These are phyloP conservation scores for Eucalyptus curtisii DNA, from an alignment of 345 rosid species.

Conservation along the genomic window DNA sequence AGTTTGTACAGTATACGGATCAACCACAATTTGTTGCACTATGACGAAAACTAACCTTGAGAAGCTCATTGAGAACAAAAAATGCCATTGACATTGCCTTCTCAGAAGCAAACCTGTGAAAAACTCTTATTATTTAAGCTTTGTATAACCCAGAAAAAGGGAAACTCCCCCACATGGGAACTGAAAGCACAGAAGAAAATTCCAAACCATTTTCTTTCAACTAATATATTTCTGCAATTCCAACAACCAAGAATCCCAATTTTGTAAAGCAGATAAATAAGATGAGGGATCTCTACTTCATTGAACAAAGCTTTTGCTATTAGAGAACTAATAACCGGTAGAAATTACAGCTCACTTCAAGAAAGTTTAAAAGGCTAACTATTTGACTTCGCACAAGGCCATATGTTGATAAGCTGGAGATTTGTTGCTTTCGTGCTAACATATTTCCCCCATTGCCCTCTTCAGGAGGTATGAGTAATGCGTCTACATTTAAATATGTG, in stretches of 20 bases:
- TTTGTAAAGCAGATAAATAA: not conserved
- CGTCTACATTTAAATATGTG: not conserved
- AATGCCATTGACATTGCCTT: conserved; percentile 70
- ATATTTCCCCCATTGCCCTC: not conserved
- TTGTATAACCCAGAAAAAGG: not conserved
- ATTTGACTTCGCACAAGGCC: not conserved
- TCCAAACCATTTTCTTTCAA: not conserved
- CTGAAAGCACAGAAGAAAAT: not conserved
- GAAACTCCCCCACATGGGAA: not conserved
- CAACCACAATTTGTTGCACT: not conserved
- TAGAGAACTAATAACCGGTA: not conserved
- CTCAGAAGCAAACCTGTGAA: conserved; percentile 69
- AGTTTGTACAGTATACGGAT: not conserved
- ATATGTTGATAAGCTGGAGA: not conserved
- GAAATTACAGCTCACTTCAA: not conserved
- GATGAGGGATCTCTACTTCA: not conserved
- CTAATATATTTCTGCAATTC: not conserved
- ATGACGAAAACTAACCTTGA: conserved; percentile 38
- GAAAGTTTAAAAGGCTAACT: not conserved
- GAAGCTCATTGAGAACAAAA: conserved; percentile 52
- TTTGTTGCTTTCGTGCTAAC: not conserved
- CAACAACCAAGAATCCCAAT: not conserved
- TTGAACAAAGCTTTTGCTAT: not conserved
- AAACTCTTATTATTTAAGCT: not conserved
- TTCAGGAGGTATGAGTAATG: not conserved